Conservation (phyloP, 2,329 filamentous ascomycete genomes). For the Pyrenochaeta sp. region DNA sequence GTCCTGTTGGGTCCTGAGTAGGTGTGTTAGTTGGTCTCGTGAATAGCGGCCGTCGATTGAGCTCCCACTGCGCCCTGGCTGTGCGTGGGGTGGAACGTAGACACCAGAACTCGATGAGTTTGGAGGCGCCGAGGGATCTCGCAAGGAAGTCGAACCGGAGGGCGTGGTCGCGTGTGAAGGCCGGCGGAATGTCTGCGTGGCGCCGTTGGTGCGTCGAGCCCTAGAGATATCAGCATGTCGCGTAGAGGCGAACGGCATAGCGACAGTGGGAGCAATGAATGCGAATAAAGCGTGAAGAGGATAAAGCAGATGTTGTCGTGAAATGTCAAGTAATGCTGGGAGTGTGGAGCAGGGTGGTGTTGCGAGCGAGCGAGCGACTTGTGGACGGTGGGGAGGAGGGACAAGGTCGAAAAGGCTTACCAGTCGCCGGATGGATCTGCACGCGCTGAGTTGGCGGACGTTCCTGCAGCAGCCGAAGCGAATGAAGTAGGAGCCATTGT, state of each 20-base stretch:
- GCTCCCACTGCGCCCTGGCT: slow-evolving; percentile 64
- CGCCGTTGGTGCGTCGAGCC: slow-evolving; percentile 70
- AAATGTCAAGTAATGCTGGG: slow-evolving; percentile 19
- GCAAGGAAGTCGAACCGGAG: slow-evolving; percentile 48
- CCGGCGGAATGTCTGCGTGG: slow-evolving; percentile 72
- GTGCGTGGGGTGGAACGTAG: slow-evolving; percentile 69
- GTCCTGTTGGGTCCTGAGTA: slow-evolving; percentile 69
- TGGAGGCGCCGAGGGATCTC: slow-evolving; percentile 35
- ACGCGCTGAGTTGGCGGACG: slow-evolving; percentile 51
- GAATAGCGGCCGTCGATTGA: slow-evolving; percentile 70
- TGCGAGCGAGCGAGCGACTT: no score
- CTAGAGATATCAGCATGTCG: slow-evolving; percentile 48
- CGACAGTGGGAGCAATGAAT: slow-evolving; percentile 21
- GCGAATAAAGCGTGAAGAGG: slow-evolving; percentile 3
- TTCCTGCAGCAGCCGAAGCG: slow-evolving; percentile 59
- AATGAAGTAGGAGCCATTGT: slow-evolving; percentile 59
- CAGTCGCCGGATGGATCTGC: slow-evolving; percentile 55
- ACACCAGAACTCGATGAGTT: slow-evolving; percentile 54
- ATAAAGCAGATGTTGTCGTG: slow-evolving; percentile 18
- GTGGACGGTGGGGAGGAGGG: no score
- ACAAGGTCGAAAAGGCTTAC: no score
- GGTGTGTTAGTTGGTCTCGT: slow-evolving; percentile 78
- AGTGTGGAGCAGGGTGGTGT: slow-evolving; percentile 2
- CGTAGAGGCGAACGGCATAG: background rate
- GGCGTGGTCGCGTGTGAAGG: slow-evolving; percentile 66